phyloP scores from a whole-genome alignment of 352 stramenopile species.

The Phytophthora podocarpi region DNA sequence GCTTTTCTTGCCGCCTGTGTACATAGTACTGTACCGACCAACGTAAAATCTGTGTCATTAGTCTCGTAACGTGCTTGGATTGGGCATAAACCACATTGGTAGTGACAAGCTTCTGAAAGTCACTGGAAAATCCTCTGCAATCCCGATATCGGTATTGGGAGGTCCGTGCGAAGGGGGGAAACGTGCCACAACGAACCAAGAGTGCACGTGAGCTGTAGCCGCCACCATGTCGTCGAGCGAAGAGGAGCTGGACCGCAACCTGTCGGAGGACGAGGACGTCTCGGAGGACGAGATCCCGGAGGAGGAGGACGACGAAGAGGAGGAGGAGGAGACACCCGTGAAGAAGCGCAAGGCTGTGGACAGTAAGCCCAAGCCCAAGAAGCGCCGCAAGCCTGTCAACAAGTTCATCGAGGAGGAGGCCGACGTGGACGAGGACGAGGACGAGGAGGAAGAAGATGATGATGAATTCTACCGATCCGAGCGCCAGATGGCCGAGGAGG shows the following conservation, averaged over 20 bases:
- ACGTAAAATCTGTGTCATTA: conserved; percentile 3
- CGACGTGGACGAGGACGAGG: conserved; percentile 88
- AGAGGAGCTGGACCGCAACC: conserved; percentile 83
- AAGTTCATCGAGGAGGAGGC: conserved; percentile 92
- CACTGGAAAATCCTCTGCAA: background rate
- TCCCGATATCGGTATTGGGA: conserved; percentile 19
- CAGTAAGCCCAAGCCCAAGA: conserved; percentile 82
- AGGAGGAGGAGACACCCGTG: conserved; percentile 55
- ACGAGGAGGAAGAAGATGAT: conserved; percentile 87
- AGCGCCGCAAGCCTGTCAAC: conserved; percentile 83
- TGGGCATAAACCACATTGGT: background rate
- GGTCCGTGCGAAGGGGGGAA: conserved; percentile 22
- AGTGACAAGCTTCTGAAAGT: conserved; percentile 2
- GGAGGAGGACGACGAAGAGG: conserved; percentile 68
- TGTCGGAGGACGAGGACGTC: conserved; percentile 80
- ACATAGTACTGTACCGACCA: conserved; percentile 12
- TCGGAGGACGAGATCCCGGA: conserved; percentile 81
- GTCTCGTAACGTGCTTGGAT: background rate
- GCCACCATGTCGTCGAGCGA: conserved; percentile 88
- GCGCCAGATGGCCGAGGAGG: conserved; percentile 80
- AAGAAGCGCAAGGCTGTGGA: conserved; percentile 83
- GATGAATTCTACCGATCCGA: conserved; percentile 82
- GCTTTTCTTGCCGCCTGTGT: conserved; percentile 33
- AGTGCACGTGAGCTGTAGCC: conserved; percentile 3
- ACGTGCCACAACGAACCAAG: conserved; percentile 31